Conservation (phyloP, 2,329 filamentous ascomycete species). For the Verticillium tricorpus region DNA sequence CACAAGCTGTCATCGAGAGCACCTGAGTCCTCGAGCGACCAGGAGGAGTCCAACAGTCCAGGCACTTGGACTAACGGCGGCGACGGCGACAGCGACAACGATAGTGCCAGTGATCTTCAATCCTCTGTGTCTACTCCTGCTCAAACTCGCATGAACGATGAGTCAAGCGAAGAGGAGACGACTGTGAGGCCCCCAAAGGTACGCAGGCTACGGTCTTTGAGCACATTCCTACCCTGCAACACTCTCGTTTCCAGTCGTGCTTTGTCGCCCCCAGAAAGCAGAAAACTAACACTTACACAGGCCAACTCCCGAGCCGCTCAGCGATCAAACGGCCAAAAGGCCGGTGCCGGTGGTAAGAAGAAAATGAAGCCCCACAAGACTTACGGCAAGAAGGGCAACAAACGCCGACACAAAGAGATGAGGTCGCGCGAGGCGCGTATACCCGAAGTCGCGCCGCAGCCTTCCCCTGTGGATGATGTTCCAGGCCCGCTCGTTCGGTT, state of each 20-base stretch:
- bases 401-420: constrained; percentile 39
- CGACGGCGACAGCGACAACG: constrained; percentile 48
- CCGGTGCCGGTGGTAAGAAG: constrained; percentile 34
- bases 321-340: constrained; percentile 1
- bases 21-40: constrained; percentile 30
- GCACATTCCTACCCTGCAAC: not conserved
- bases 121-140: constrained; percentile 15
- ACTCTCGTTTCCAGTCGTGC: not conserved
- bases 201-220: constrained; percentile 7
- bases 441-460: constrained; percentile 11
- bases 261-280: not conserved
- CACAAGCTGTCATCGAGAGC: constrained; percentile 36
- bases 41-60: constrained; percentile 42
- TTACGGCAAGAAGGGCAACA: constrained; percentile 45
- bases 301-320: not conserved
- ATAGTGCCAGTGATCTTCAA: constrained; percentile 32
- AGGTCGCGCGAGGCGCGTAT: constrained; percentile 31
- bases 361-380: constrained; percentile 41
- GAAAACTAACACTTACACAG: not conserved
- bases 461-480: constrained; percentile 16
- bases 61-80: constrained; percentile 40
- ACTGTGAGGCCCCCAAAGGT: constrained; percentile 27
- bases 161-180: constrained; percentile 53
- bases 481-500: constrained; percentile 65
- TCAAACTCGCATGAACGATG: constrained; percentile 54